These are phyloP conservation scores for Aquanectria penicillioides DNA, from an alignment of 2,329 filamentous ascomycete genomes.

Conservation along the genomic window DNA sequence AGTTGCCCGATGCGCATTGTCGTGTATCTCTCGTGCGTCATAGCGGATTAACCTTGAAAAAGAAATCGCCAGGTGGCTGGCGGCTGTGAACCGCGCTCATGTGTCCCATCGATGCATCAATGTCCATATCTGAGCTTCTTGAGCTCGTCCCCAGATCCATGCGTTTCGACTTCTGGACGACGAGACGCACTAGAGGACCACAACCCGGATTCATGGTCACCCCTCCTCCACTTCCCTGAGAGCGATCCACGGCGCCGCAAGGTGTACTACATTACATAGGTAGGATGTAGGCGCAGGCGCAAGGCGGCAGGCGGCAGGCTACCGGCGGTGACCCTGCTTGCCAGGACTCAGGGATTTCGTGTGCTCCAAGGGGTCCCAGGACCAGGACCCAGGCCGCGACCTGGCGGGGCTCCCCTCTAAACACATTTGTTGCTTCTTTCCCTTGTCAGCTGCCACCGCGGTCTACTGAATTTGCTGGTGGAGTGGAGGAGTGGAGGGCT, in stretches of 20 bases:
- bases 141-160: slow-evolving; percentile 20
- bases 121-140: slow-evolving; percentile 11
- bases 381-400: slow-evolving; percentile 11
- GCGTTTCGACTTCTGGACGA: slow-evolving; percentile 4
- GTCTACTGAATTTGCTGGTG: slow-evolving; percentile 1
- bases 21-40: slow-evolving; percentile 5
- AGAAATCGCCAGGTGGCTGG: slow-evolving; percentile 5
- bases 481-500: slow-evolving; percentile 2
- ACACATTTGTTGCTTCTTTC: slow-evolving; percentile 7
- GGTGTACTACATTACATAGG: no score
- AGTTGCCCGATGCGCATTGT: slow-evolving; percentile 11
- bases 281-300: no score
- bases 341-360: background rate
- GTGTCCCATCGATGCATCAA: background rate
- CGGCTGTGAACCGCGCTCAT: slow-evolving; percentile 26
- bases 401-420: slow-evolving; percentile 12
- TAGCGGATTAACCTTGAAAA: background rate
- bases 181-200: slow-evolving; percentile 4
- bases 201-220: no score
- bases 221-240: slow-evolving; percentile 24
- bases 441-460: background rate
- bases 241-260: slow-evolving; percentile 35
- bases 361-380: slow-evolving; percentile 1
- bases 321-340: slow-evolving; percentile 16
- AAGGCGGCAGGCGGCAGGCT: slow-evolving; percentile 19